A percentile compares a stretch with the other conserved stretches of the same genome.
These are phyloP conservation scores for Conticribra guillardii DNA, from an alignment of 108 stramenopile genomes.

Conservation along the genomic window DNA sequence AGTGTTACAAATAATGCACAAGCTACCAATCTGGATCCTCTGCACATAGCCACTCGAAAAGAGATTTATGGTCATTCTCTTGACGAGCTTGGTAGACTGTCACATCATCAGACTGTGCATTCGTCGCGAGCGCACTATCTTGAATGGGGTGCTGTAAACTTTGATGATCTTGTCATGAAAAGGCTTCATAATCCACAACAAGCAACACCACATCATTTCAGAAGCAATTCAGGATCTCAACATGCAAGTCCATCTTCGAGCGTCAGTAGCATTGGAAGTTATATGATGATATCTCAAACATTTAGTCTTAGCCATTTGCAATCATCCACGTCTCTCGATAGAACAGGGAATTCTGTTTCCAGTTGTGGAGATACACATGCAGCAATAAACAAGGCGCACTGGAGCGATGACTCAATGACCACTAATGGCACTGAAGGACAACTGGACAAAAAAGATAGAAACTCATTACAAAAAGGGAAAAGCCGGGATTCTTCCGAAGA, in stretches of 20 bases:
- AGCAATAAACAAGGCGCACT: slow-evolving; percentile 5
- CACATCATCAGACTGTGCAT: slow-evolving; percentile 19
- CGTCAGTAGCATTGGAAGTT: slow-evolving; percentile 29
- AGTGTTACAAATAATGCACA: neutral
- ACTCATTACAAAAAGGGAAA: slow-evolving; percentile 13
- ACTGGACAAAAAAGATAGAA: neutral
- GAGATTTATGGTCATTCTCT: neutral
- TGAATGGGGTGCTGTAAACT: slow-evolving; percentile 51
- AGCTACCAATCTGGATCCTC: neutral
- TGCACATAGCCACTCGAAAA: neutral
- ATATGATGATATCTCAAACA: slow-evolving; percentile 6
- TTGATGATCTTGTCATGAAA: slow-evolving; percentile 33
- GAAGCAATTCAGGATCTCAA: slow-evolving; percentile 17
- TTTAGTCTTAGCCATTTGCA: slow-evolving; percentile 25
- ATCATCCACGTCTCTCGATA: slow-evolving; percentile 40
- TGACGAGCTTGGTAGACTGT: neutral
- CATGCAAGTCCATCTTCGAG: slow-evolving; percentile 31
- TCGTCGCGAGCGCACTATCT: slow-evolving; percentile 21
- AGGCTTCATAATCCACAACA: slow-evolving; percentile 11
- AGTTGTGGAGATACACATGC: slow-evolving; percentile 7
- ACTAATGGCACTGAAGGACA: neutral
- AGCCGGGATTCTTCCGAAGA: neutral
- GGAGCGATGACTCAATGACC: slow-evolving; percentile 2
- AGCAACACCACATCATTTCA: neutral
- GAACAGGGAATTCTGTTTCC: slow-evolving; percentile 5